Evolutionary conservation across 257 asterid species (phyloP).

Genomic region (Lithospermum erythrorhizon): DNA sequence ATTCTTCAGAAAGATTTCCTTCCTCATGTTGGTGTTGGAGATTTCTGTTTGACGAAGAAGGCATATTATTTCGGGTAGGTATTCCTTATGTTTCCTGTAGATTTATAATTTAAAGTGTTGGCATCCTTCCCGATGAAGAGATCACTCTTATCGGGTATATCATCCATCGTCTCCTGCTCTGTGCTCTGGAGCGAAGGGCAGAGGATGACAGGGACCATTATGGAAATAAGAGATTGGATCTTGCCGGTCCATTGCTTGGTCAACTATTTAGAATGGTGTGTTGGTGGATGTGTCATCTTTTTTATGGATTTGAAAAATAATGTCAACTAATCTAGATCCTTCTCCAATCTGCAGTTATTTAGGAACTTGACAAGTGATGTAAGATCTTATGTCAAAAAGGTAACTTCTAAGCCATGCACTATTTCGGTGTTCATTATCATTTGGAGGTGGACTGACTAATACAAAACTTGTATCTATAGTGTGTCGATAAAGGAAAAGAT

Average conservation of each 20-base stretch:
- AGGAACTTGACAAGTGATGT: slow-evolving; percentile 96
- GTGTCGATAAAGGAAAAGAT: slow-evolving; percentile 96
- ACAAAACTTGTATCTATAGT: slow-evolving; percentile 31
- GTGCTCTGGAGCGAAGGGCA: slow-evolving; percentile 91
- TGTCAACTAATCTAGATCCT: slow-evolving; percentile 17
- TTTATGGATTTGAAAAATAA: slow-evolving; percentile 11
- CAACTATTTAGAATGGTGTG: slow-evolving; percentile 90
- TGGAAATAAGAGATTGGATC: slow-evolving; percentile 96
- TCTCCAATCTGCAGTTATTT: slow-evolving; percentile 62
- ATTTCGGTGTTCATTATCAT: slow-evolving; percentile 8
- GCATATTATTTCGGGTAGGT: slow-evolving; percentile 92
- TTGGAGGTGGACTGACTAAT: background rate
- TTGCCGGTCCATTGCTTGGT: slow-evolving; percentile 98
- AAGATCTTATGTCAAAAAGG: slow-evolving; percentile 92
- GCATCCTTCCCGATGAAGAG: slow-evolving; percentile 2
- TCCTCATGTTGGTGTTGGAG: slow-evolving; percentile 96
- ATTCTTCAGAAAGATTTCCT: slow-evolving; percentile 98
- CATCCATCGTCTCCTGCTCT: slow-evolving; percentile 79
- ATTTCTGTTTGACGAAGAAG: slow-evolving; percentile 87
- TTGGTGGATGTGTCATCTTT: slow-evolving; percentile 10
- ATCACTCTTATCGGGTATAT: slow-evolving; percentile 47
- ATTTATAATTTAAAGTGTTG: slow-evolving; percentile 7
- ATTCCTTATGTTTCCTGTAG: slow-evolving; percentile 2
- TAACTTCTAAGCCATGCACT: slow-evolving; percentile 19
- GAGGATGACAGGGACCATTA: slow-evolving; percentile 97